Evolutionary conservation across 139 green algal genomes (phyloP), one percentile per base, ranked within the genome.

Genomic region (Volvox reticuliferus): DNA sequence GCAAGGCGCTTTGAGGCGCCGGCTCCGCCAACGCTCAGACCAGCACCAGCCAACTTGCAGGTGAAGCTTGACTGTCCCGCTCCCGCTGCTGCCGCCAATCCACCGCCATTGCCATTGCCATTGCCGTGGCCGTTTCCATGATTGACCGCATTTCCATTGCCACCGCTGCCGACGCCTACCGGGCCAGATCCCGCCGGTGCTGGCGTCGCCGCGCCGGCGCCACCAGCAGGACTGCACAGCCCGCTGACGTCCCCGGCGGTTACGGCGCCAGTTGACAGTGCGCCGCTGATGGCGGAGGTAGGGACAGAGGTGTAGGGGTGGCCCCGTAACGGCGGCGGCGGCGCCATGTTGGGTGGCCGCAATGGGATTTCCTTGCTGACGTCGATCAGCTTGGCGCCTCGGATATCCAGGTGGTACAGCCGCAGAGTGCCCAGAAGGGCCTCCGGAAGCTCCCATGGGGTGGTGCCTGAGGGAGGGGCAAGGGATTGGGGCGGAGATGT

Each of bases 361-460:
- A 93, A 65, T 16, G 91, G 91, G 65, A 93, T 91, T 69, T 93
- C 91, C 9, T 35, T 77, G 61, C 18, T 79, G 19, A 84, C 32
- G 86, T 93, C 91, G 6, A 93, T 88, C 5, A 80, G 91, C 67
- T 80, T 79, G 32, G 62, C 61, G 62, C 63, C 26, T 12, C 35
- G 73, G 26, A 89, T 71, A 78, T 95, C 88, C 55, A 95, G 90
- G 82, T 92, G 61, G 84, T 93, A 92, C n/a, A 95, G 88, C 21
- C 93, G 91, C 80, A 95, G 55, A 13, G 90, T 85, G 63, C 95
- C 95, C 78, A 97, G 91, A 84, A 96, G 92, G 18, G 83, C 83
- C 88, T 97, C 95, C 19, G 95, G 95, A 77, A 97, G 93, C 94
- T 96, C 93, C 88, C 95, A 94, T 18, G 91, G 76, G 0, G 83